phyloP scores from a whole-genome alignment of 2,329 filamentous ascomycete species.

The Biscogniauxia mediterranea region DNA sequence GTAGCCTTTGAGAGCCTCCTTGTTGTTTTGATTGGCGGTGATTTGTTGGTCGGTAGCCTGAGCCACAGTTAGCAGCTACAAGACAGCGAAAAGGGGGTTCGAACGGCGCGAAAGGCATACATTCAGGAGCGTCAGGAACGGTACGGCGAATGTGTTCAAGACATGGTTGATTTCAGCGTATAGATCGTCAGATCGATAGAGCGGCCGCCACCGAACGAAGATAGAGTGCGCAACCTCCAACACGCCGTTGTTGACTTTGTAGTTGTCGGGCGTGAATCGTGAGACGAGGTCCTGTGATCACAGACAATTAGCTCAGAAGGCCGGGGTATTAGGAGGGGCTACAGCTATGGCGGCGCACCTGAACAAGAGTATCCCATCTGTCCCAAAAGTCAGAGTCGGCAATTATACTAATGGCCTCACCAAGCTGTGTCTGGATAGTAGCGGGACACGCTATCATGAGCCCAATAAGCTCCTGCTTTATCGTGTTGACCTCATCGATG shows the following conservation, averaged over 20 bases:
- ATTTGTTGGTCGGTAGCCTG: conserved; percentile 70
- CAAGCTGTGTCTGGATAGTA: conserved; percentile 87
- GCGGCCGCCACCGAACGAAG: conserved; percentile 90
- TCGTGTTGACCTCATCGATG: conserved; percentile 76
- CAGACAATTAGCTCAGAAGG: background rate
- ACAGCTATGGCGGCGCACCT: conserved; percentile 49
- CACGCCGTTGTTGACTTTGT: conserved; percentile 86
- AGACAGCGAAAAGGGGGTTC: background rate
- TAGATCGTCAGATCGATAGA: conserved; percentile 89
- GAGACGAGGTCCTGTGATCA: conserved; percentile 73
- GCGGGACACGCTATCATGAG: conserved; percentile 92
- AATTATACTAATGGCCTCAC: conserved; percentile 95
- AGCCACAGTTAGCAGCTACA: conserved; percentile 16
- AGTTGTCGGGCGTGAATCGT: conserved; percentile 77
- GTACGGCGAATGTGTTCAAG: conserved; percentile 75
- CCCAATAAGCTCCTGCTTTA: conserved; percentile 93
- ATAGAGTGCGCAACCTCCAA: conserved; percentile 97
- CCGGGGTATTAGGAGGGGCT: background rate
- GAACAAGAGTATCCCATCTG: conserved; percentile 92
- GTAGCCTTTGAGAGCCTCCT: conserved; percentile 69
- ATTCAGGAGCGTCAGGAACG: conserved; percentile 78
- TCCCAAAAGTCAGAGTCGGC: conserved; percentile 98
- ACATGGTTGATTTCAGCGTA: conserved; percentile 98
- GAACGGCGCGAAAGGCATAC: conserved; percentile 42
- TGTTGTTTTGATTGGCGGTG: conserved; percentile 72